Evolutionary conservation across 306 rosid genomes (phyloP).

Genomic region (Cercis canadensis): DNA sequence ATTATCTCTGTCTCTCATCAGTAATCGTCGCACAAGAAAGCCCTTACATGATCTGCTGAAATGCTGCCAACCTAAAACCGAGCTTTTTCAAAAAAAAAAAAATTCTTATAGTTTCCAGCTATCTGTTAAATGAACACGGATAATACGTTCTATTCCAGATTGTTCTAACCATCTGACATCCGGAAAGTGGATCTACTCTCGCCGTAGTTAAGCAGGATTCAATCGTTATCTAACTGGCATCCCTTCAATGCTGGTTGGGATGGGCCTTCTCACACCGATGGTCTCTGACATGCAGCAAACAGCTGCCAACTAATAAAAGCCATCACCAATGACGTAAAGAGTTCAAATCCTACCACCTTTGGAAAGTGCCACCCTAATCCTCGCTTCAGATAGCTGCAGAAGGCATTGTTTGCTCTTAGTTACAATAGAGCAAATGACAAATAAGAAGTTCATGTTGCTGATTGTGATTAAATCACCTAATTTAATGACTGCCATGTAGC

Average conservation of each 20-base stretch:
- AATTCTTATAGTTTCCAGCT: no score
- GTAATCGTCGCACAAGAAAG: no score
- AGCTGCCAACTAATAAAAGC: constrained; percentile 95
- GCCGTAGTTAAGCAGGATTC: constrained; percentile 32
- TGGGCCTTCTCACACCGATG: constrained; percentile 57
- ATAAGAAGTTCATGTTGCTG: constrained; percentile 7
- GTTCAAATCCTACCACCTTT: constrained; percentile 90
- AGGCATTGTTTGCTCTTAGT: constrained; percentile 24
- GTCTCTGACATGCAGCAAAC: constrained; percentile 90
- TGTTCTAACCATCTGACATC: no score
- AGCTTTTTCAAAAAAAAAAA: no score
- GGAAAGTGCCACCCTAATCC: constrained; percentile 94
- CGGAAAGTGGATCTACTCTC: neutral
- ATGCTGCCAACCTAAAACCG: neutral
- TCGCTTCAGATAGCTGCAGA: constrained; percentile 86
- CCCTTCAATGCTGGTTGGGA: neutral
- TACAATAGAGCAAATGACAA: constrained; percentile 7
- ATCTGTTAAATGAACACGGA: no score
- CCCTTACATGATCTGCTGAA: neutral
- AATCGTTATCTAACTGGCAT: constrained; percentile 7
- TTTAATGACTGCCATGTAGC: constrained; percentile 16
- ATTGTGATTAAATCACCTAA: neutral
- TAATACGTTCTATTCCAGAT: no score
- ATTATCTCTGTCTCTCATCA: no score
- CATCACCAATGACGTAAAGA: constrained; percentile 85